Evolutionary conservation across 345 rosid species (phyloP), one percentile per base, ranked within the genome.

Genomic region (Salix viminalis): DNA sequence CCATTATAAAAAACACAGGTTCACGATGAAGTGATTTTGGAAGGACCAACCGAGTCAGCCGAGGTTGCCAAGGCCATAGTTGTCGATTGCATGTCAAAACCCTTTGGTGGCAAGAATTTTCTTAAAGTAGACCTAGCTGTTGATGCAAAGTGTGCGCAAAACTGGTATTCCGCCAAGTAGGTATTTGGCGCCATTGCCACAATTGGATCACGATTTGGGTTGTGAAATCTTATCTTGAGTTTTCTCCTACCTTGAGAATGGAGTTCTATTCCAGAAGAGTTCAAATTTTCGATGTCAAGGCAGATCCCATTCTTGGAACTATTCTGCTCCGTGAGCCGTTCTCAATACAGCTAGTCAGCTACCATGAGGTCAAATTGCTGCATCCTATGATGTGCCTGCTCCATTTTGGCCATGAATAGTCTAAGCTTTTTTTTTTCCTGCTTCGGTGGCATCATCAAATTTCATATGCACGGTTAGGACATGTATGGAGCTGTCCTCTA

Each of bases 21-120:
- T 78, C 98, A 96, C 54, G 98, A 96, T 83, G 98, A 96, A 89
- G 98, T 96, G 78, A 96, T 96, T 79, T 84, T 93, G 85, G 99
- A 96, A 88, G 99, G 99, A 72, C 99, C 98, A 69, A 85, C 79
- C 1, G 97, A 90, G 75, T 90, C 99, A 10, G 96, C 96, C 12
- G 96, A 90, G 81, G 81, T 80, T 10, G 99, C 99, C 4, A 93
- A 88, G 88, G 86, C 84, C 65, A 90, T 93, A 72, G 98, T 93
- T 44, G 91, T 93, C 34, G 86, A 91, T 48, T 96, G 99, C 87
- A 96, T 96, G 97, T 80, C 92, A 36, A 91, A 86, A 70, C 99
- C 98, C 75, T 96, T 96, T 36, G 74, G 87, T 11, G 96, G 96
- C 69, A 76, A 69, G 87, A 93, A 93, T 70, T 71, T 89, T 79